Evolutionary conservation across 352 stramenopile genomes (phyloP).

Genomic region (Globisporangium parvum): DNA sequence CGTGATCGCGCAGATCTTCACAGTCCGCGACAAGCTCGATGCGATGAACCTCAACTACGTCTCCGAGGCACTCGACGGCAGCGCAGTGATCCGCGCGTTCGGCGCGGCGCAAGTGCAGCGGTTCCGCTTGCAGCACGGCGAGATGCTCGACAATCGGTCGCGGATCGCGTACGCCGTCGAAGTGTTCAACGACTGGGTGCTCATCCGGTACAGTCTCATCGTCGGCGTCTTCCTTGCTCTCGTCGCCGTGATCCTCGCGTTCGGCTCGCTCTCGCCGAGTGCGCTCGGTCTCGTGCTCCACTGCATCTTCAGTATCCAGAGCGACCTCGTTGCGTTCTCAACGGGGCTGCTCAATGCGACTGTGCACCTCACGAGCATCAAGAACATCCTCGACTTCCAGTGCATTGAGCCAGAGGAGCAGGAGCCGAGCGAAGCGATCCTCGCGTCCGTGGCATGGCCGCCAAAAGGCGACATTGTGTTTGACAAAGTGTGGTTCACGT

Average conservation of each 20-base stretch:
- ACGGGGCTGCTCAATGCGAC: conserved; percentile 26
- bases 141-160: conserved; percentile 26
- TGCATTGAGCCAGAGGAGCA: conserved; percentile 44
- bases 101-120: conserved; percentile 23
- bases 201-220: conserved; percentile 21
- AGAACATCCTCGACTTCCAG: conserved; percentile 40
- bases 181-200: conserved; percentile 29
- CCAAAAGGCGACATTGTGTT: conserved; percentile 27
- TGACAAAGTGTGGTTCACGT: conserved; percentile 28
- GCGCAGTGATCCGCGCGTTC: conserved; percentile 32
- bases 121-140: conserved; percentile 23
- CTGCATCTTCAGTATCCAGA: conserved; percentile 33
- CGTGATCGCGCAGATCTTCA: conserved; percentile 26
- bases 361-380: conserved; percentile 31
- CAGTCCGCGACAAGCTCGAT: conserved; percentile 17
- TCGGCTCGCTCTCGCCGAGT: conserved; percentile 18
- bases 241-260: conserved; percentile 23
- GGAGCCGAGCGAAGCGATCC: conserved; percentile 5
- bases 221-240: conserved; percentile 28
- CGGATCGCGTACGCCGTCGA: conserved; percentile 19
- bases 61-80: conserved; percentile 32
- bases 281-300: conserved; percentile 36
- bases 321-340: conserved; percentile 29
- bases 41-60: conserved; percentile 35
- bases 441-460: conserved; percentile 46